Base-by-base conservation (phyloP, 75 land plant species). In the Pinus tabuliformis region DNA sequence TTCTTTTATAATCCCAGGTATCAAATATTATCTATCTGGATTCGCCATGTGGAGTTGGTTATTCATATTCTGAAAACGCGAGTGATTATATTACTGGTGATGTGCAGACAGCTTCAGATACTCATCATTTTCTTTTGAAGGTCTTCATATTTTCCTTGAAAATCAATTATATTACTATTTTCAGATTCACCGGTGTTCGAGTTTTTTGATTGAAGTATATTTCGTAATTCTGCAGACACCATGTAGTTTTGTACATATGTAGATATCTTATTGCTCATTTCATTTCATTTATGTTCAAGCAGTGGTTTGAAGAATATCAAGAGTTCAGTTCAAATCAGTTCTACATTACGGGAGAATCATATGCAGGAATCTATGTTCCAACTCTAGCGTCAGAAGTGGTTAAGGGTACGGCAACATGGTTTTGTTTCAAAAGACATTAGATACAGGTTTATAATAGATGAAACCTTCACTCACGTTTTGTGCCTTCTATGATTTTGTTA, bases 31-130 rank as follows among this genome's bases (percentile, higher is more conserved):
- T 96, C 66, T 96, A 94, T 83, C 73, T 96, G 71, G 99, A 96
- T 77, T 96, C 99, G 24, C 99, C 99, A 18, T 92, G 83, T 62
- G 98, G 97, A 54, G 98, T 94, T 72, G 99, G 99, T 12, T 84
- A 89, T 72, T 96, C 99, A 36, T 94, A 90, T 72, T 92, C 98
- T 0, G 73, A 78, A 52, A 86, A 84, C n/a, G 56, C 6, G 13
- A 37, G 75, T 21, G 89, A 90, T 76, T 96, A 94, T 62, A 36
- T 22, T 18, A 94, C 95, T 52, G 98, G 98, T 24, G 99, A 94
- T 77, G 28, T 77, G 6, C 75, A 89, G 77, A 96, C 99, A 62
- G 98, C 98, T 21, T 66, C 56, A 62, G 99, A 96, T 82, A 58
- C 90, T 0, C 95, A 96, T 73, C 61, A 74, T n/a, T 96, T 96